phyloP scores from a whole-genome alignment of 208 protist species.

The Leishmania major region DNA sequence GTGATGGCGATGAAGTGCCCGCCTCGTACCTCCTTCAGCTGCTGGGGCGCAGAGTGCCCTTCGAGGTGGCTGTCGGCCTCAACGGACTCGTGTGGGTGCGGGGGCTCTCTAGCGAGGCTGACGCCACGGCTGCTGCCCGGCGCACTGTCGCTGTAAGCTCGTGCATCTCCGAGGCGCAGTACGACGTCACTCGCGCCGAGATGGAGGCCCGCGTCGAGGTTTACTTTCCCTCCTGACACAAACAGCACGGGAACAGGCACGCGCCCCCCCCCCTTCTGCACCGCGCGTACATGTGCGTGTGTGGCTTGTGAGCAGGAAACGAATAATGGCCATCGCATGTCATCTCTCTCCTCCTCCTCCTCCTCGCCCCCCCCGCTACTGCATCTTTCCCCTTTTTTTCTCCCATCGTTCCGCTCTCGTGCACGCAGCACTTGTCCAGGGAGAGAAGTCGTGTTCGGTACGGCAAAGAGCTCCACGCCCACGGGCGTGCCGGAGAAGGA shows the following conservation, averaged over 20 bases:
- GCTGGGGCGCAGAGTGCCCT: slow-evolving; percentile 66
- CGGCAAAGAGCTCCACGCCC: not conserved
- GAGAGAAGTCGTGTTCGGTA: not conserved
- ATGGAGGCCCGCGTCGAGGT: slow-evolving; percentile 70
- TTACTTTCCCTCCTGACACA: slow-evolving; percentile 54
- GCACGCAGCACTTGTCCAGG: not conserved
- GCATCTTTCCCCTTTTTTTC: not conserved
- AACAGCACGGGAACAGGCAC: not conserved
- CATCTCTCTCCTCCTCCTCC: not conserved
- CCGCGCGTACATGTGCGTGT: not conserved
- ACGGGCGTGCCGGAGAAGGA: not conserved
- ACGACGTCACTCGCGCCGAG: slow-evolving; percentile 63
- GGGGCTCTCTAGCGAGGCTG: slow-evolving; percentile 47
- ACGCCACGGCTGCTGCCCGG: slow-evolving; percentile 46
- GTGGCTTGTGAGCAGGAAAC: not conserved
- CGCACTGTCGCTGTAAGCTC: slow-evolving; percentile 75
- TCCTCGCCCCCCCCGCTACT: not conserved
- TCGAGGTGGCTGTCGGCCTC: slow-evolving; percentile 74
- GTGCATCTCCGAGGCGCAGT: slow-evolving; percentile 78
- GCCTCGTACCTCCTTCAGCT: slow-evolving; percentile 63
- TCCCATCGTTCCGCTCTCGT: not conserved
- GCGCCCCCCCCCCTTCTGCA: not conserved
- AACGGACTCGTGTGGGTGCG: slow-evolving; percentile 88
- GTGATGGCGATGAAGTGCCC: slow-evolving; percentile 24
- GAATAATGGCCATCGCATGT: not conserved